Percentiles rank a stretch among this genome's conserved stretches.
phyloP scores from a whole-genome alignment of 2,329 filamentous ascomycete genomes.

The Verticillium tricorpus region DNA sequence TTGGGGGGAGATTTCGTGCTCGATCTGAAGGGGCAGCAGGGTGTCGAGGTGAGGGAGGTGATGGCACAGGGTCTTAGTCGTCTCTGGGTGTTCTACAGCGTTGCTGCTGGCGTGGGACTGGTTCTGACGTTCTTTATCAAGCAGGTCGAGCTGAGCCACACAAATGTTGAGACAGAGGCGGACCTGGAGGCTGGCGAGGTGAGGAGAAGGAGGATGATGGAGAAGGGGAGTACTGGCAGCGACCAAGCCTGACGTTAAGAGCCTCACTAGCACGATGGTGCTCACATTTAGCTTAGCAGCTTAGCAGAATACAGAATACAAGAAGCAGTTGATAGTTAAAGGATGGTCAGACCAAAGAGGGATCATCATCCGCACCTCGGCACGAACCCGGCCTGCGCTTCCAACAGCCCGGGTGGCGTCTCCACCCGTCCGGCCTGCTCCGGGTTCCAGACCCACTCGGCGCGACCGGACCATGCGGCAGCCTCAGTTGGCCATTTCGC shows the following conservation, averaged over 20 bases:
- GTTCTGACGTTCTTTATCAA: slow-evolving; percentile 43
- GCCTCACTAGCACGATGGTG: too few relatives aligned
- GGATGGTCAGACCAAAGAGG: too few relatives aligned
- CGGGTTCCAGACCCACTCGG: too few relatives aligned
- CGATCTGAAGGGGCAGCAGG: slow-evolving; percentile 22
- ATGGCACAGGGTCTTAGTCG: slow-evolving; percentile 46
- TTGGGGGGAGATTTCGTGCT: slow-evolving; percentile 31
- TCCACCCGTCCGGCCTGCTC: too few relatives aligned
- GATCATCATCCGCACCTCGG: too few relatives aligned
- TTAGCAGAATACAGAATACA: too few relatives aligned
- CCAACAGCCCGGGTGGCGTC: too few relatives aligned
- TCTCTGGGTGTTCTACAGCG: slow-evolving; percentile 55
- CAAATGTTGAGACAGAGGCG: slow-evolving; percentile 30
- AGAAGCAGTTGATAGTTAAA: too few relatives aligned
- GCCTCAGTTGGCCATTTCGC: too few relatives aligned
- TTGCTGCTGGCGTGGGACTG: slow-evolving; percentile 41
- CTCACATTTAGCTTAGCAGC: too few relatives aligned
- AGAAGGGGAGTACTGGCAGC: background rate
- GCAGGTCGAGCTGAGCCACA: slow-evolving; percentile 45
- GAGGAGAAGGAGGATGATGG: background rate
- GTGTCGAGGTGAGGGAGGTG: slow-evolving; percentile 33
- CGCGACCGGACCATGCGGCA: too few relatives aligned
- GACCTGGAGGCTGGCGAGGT: slow-evolving; percentile 6
- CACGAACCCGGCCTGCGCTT: too few relatives aligned
- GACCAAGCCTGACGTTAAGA: background rate